Percentiles rank a stretch among this genome's conserved stretches.
Conservation (phyloP, 116 monocot genomes). For the Dioscorea cayenensis region DNA sequence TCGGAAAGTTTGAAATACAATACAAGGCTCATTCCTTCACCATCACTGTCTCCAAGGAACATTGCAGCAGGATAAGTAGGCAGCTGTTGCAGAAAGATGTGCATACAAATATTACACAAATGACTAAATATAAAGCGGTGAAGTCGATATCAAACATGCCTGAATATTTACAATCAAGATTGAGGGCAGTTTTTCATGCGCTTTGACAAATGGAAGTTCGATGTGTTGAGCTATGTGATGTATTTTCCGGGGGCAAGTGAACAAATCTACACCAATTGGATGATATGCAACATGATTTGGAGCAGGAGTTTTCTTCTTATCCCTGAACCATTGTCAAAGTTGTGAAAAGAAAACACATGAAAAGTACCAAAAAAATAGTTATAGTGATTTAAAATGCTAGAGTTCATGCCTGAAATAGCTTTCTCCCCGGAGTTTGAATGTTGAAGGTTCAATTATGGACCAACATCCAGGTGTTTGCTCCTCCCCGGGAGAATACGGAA, state of each 20-base stretch:
- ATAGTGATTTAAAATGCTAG: neutral
- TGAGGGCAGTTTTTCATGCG: conserved; percentile 63
- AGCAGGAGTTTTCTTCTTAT: conserved; percentile 74
- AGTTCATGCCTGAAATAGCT: conserved; percentile 49
- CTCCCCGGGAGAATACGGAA: conserved; percentile 28
- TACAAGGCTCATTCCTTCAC: conserved; percentile 83
- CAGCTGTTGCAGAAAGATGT: conserved; percentile 26
- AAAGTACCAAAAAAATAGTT: neutral
- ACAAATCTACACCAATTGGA: conserved; percentile 81
- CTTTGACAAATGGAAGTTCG: conserved; percentile 62
- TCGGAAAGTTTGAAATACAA: conserved; percentile 83
- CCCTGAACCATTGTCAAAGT: conserved; percentile 27
- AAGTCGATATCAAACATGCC: conserved; percentile 11
- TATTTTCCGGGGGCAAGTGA: conserved; percentile 51
- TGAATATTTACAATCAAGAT: conserved; percentile 84
- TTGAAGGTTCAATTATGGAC: conserved; percentile 48
- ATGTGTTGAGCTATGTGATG: conserved; percentile 86
- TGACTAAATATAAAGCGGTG: neutral
- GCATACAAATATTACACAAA: neutral
- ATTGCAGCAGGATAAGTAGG: conserved; percentile 82
- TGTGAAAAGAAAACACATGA: neutral
- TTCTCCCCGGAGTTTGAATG: conserved; percentile 50
- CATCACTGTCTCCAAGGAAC: conserved; percentile 75
- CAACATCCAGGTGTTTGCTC: conserved; percentile 38
- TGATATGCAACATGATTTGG: conserved; percentile 59